Evolutionary conservation across 495 filamentous ascomycete genomes (phyloP), one percentile per base, ranked within the genome.

Genomic region (Aspergillus biplanus): DNA sequence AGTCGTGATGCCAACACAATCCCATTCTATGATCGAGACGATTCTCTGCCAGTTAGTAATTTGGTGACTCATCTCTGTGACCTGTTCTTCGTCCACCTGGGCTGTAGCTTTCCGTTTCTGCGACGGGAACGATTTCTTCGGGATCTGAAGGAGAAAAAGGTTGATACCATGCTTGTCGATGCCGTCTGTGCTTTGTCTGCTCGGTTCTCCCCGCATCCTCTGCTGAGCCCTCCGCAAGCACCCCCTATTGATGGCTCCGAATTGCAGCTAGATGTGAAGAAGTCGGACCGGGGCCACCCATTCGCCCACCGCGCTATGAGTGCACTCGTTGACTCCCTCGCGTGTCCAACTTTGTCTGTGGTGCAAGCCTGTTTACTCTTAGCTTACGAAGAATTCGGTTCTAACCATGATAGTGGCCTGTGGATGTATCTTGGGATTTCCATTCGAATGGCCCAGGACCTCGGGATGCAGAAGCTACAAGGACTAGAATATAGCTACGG

Each of bases 341-440:
- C 90, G 33, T 93, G 89, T 59, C 91, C 92, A 15, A 91, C 87
- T 11, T 85, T 96, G 21, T 86, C 88, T 50, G 90, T 88, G 48
- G 89, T 92, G 5, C 91, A 94, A 66, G 90, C 91, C 7, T 92
- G 87, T 52, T 75, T 96, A 33, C 73, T 96, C 48, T 83, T 96
- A 72, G 91, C 91, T 0, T 96, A 96, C 72, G 89, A 93, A 64
- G 88, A 91, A 47, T 96, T 96, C 62, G 92, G 92, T 12, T 88
- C 89, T 21, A 91, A 92, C 66, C 89, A 90, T 63, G 92, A 94
- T 69, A 94, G 91, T 72, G 90, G 91, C 3, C 77, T 96, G 16
- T 96, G 91, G 92, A 94, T 93, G 91, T 93, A 93, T 65, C 77
- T 94, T 15, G 92, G 92, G 0, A 87, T 91, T 61, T 87, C 91